These are phyloP conservation scores for Tanacetum coccineum DNA, from an alignment of 129 eudicot species.

Conservation along the genomic window DNA sequence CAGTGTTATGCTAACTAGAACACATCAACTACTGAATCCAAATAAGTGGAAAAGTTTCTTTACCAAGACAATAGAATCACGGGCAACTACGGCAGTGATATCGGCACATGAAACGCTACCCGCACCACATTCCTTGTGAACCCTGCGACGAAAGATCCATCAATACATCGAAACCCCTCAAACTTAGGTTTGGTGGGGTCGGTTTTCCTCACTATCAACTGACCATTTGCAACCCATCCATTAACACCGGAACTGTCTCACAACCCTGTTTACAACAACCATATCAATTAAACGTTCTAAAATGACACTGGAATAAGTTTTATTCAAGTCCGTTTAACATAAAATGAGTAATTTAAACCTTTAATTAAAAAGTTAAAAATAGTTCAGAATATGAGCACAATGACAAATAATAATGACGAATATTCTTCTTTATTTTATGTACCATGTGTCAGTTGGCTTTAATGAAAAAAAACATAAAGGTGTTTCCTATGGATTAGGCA, in stretches of 20 bases:
- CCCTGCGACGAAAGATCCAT: conserved; percentile 49
- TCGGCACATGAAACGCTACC: conserved; percentile 57
- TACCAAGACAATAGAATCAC: conserved; percentile 63
- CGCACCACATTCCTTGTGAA: conserved; percentile 46
- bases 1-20: no score
- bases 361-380: background rate
- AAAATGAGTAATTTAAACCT: background rate
- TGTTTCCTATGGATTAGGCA: no score
- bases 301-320: background rate
- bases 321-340: background rate
- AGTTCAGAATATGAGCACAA: background rate
- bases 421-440: no score
- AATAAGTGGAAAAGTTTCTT: background rate
- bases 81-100: conserved; percentile 64
- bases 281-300: background rate
- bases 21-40: no score
- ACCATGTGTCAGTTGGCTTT: background rate
- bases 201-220: conserved; percentile 43
- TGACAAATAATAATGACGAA: no score
- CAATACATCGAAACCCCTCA: conserved; percentile 54
- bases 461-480: background rate
- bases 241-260: conserved; percentile 62
- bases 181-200: conserved; percentile 58
- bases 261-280: conserved; percentile 46
- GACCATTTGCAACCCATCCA: conserved; percentile 64